Evolutionary conservation across 148 eudicot species (phyloP), one percentile per base, ranked within the genome.

Genomic region (Cornus kousa): DNA sequence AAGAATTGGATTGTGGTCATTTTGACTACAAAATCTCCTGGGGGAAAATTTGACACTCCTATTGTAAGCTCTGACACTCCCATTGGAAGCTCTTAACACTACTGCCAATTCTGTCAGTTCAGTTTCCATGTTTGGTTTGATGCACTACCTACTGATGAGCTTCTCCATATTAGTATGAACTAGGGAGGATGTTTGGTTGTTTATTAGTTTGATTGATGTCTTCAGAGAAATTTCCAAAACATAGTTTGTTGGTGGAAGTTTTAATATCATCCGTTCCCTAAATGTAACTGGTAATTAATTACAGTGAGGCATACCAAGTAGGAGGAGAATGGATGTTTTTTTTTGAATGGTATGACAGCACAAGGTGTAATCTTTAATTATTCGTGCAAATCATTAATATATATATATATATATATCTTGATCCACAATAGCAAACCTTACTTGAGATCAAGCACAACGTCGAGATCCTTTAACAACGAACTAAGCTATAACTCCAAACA

Each of bases 1-100:
- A 88, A 89, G 22, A 77, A 93, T 77, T 93, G 97, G 97, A 88
- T 91, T 22, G 93, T 93, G 19, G 90, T 91, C 2, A 84, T 93
- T 65, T 86, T 93, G 87, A 87, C 86, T 22, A 87, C 97, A 14
- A 77, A 81, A 73, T 80, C 88, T 4, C 78, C 91, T 7, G 60
- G 77, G 53, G 94, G 97, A 40, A 81, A 85, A 78, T 87, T 78
- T 76, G 78, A 28, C 28, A 28, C 28, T 28, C 28, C 28, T 28
- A 28, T 28, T 28, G 28, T 28, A 28, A 28, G 28, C 28, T 28
- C 28, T 28, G 28, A 28, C 28, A 28, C 28, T n/a, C n/a, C n/a
- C n/a, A n/a, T n/a, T n/a, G n/a, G n/a, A n/a, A n/a, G n/a, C n/a
- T n/a, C n/a, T 82, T n/a, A n/a, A n/a, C 33, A 55, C 83, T 24